Percentiles rank a stretch among this genome's conserved stretches.
These are phyloP conservation scores for Trapa bicornis DNA, from an alignment of 345 rosid species.

Conservation along the genomic window DNA sequence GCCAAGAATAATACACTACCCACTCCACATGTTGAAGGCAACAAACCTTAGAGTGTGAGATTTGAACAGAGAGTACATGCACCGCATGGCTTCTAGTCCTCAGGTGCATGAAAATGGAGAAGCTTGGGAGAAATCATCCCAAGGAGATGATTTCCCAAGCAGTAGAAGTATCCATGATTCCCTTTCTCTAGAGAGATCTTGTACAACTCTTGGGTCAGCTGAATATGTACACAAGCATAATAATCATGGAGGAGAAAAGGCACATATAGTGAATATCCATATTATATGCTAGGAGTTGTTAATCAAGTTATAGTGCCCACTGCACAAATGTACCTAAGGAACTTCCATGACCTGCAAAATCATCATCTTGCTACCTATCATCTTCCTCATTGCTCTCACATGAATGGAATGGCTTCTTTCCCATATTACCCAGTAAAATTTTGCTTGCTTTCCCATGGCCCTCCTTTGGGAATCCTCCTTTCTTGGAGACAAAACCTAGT, in stretches of 20 bases:
- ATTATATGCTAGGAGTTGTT: slow-evolving; percentile 58
- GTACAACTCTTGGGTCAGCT: slow-evolving; percentile 40
- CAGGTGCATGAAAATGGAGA: slow-evolving; percentile 36
- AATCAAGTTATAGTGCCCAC: slow-evolving; percentile 65
- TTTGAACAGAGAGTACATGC: slow-evolving; percentile 24
- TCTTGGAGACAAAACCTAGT: slow-evolving; percentile 38
- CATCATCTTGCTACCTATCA: slow-evolving; percentile 39
- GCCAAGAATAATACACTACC: slow-evolving; percentile 20
- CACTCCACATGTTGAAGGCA: slow-evolving; percentile 13
- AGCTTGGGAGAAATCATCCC: slow-evolving; percentile 39
- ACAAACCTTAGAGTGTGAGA: slow-evolving; percentile 13
- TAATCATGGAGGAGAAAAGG: slow-evolving; percentile 31
- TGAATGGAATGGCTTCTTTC: slow-evolving; percentile 49
- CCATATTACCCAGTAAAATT: slow-evolving; percentile 57
- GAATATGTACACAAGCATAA: slow-evolving; percentile 34
- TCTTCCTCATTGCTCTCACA: slow-evolving; percentile 47
- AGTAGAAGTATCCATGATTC: slow-evolving; percentile 37
- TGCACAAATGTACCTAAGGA: slow-evolving; percentile 39
- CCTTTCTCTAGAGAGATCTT: slow-evolving; percentile 43
- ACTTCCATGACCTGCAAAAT: slow-evolving; percentile 36
- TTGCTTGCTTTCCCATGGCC: slow-evolving; percentile 75
- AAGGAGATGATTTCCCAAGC: slow-evolving; percentile 45
- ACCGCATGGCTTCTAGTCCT: slow-evolving; percentile 17
- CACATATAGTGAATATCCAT: slow-evolving; percentile 43
- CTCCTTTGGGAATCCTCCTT: slow-evolving; percentile 38